Evolutionary conservation across 2,329 filamentous ascomycete species (phyloP).

Genomic region (Cryoendolithus antarcticus): DNA sequence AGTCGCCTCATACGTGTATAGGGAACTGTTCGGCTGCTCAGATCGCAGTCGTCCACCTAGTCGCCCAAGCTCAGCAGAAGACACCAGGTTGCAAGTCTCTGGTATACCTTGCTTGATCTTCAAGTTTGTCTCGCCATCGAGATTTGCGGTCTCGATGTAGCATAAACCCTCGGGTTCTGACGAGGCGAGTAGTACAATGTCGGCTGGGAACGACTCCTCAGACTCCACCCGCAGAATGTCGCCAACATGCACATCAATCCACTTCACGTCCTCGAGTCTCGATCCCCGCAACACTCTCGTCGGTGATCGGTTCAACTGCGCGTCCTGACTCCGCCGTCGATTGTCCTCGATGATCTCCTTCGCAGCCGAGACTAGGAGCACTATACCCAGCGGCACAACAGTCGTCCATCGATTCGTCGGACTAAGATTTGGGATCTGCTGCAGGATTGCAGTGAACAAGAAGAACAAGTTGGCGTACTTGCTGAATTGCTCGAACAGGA

Average conservation of each 20-base stretch:
- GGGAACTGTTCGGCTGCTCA: constrained; percentile 93
- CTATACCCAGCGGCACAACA: constrained; percentile 82
- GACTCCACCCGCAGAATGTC: constrained; percentile 89
- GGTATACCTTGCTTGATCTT: constrained; percentile 98
- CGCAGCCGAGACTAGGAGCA: constrained; percentile 84
- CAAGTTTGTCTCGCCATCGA: constrained; percentile 94
- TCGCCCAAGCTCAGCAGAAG: constrained; percentile 70
- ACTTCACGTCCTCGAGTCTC: constrained; percentile 73
- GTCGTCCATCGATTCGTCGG: constrained; percentile 95
- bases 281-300: constrained; percentile 74
- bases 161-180: constrained; percentile 96
- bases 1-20: constrained; percentile 97
- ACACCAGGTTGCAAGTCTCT: constrained; percentile 80
- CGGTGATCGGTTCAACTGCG: constrained; percentile 74
- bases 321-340: constrained; percentile 76
- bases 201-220: constrained; percentile 88
- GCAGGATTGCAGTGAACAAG: constrained; percentile 86
- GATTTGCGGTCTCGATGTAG: constrained; percentile 96
- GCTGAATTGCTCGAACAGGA: constrained; percentile 95
- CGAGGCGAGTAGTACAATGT: constrained; percentile 81
- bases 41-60: constrained; percentile 79
- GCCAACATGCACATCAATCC: constrained; percentile 86
- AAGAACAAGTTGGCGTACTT: constrained; percentile 99
- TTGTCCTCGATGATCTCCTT: constrained; percentile 94
- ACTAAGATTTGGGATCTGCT: constrained; percentile 90